Evolutionary conservation across 108 stramenopile species (phyloP).

Genomic region (Cyclostephanos invisitatus): DNA sequence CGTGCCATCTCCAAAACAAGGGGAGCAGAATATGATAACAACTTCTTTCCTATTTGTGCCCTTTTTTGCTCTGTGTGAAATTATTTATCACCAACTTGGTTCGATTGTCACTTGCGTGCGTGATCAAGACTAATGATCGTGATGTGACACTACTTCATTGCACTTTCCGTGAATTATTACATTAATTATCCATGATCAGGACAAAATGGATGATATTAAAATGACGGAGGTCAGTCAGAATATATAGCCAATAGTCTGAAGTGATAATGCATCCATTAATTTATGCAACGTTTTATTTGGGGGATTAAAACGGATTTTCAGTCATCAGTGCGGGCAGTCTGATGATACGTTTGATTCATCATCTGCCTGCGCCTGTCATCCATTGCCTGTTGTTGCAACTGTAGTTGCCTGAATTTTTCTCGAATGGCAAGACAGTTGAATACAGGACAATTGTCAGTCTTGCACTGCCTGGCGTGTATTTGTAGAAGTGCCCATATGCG

Average conservation of each 20-base stretch:
- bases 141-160: no score
- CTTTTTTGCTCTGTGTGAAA: no score
- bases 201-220: no score
- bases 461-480: conserved; percentile 96
- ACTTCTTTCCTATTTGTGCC: no score
- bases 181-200: no score
- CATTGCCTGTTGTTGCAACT: conserved; percentile 91
- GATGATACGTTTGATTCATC: conserved; percentile 76
- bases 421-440: conserved; percentile 95
- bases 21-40: no score
- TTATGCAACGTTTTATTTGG: neutral
- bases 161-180: no score
- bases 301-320: neutral
- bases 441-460: conserved; percentile 82
- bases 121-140: no score
- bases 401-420: conserved; percentile 86
- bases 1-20: conserved; percentile 66
- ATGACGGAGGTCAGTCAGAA: neutral
- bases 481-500: conserved; percentile 98
- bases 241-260: neutral
- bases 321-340: conserved; percentile 19
- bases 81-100: no score
- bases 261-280: conserved; percentile 2
- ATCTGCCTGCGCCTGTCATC: conserved; percentile 89
- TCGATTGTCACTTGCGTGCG: no score